Evolutionary conservation across 2,329 filamentous ascomycete genomes (phyloP).

Genomic region (Truncatella angustata): DNA sequence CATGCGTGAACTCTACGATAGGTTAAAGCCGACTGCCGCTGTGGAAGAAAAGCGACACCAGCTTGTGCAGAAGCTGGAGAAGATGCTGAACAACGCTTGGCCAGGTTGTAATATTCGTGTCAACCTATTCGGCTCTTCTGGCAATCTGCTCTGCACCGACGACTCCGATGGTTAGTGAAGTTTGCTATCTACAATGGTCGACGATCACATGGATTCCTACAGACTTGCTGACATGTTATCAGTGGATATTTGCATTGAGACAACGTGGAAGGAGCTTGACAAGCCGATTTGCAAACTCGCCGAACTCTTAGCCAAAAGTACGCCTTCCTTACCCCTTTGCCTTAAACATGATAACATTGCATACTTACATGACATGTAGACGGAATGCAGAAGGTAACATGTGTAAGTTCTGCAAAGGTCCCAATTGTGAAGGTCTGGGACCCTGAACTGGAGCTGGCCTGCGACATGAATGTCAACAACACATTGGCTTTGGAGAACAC

Average conservation of each 20-base stretch:
- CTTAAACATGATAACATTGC: neutral
- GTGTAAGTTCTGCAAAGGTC: constrained; percentile 91
- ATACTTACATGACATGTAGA: constrained; percentile 52
- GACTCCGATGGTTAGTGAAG: constrained; percentile 84
- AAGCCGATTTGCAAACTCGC: constrained; percentile 82
- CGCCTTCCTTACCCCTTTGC: constrained; percentile 31
- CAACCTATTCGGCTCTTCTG: constrained; percentile 95
- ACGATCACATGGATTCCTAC: no score
- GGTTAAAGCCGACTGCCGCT: constrained; percentile 76
- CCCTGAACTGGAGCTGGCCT: constrained; percentile 82
- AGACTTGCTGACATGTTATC: neutral
- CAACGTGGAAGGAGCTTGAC: constrained; percentile 81
- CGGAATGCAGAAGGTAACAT: constrained; percentile 95
- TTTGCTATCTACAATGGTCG: no score
- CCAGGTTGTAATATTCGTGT: constrained; percentile 87
- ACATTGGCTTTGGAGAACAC: constrained; percentile 93
- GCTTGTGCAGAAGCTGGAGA: constrained; percentile 84
- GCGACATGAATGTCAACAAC: constrained; percentile 99
- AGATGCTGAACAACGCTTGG: constrained; percentile 86
- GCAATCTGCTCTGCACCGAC: constrained; percentile 89
- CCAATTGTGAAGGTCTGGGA: constrained; percentile 99
- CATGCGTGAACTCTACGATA: constrained; percentile 81
- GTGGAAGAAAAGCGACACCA: constrained; percentile 73
- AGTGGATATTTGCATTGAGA: constrained; percentile 99
- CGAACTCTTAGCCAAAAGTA: constrained; percentile 80